Evolutionary conservation across 2,329 filamentous ascomycete species (phyloP), one percentile per base, ranked within the genome.

Genomic region (Graphilbum ipis-grandicollis): DNA sequence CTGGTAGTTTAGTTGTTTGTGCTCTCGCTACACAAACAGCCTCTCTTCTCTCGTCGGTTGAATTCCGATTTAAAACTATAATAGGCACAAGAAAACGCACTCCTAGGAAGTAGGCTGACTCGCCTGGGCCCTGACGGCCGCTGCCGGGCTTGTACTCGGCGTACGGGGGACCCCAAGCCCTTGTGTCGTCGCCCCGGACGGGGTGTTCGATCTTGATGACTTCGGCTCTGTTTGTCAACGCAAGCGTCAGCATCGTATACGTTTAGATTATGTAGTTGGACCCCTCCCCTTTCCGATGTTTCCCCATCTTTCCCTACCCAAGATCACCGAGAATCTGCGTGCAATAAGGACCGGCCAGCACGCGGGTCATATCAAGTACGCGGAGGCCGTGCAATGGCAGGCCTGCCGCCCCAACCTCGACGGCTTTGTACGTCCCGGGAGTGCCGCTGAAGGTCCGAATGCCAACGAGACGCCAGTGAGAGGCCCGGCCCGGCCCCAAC

Each of bases 181-280:
- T 66, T 9, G 90, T 98, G 53, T 98, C 90, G 53, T 98, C 90
- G 28, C 83, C 90, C 39, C 83, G 71, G 5, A 74, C 74, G 4
- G 90, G 90, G 56, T 98, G 90, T 57, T 98, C 90, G 43, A 98
- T 72, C 58, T 98, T 98, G 59, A 98, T 93, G 23, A 98, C 76
- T 55, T 98, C 88, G 46, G 90, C 90, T 44, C 85, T 92, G 47
- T 40, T 44, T 30, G 33, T 45, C 19, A 34, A n/a, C n/a, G n/a
- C n/a, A n/a, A n/a, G n/a, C n/a, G n/a, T n/a, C n/a, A n/a, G n/a
- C n/a, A n/a, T n/a, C n/a, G n/a, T n/a, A n/a, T n/a, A n/a, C n/a
- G n/a, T n/a, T n/a, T n/a, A n/a, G n/a, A n/a, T n/a, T n/a, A n/a
- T n/a, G n/a, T n/a, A n/a, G n/a, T n/a, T n/a, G n/a, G n/a, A n/a